A percentile compares a stretch with the other conserved stretches of the same genome.
These are phyloP conservation scores for Reutealis trisperma DNA, from an alignment of 345 rosid species.

Conservation along the genomic window DNA sequence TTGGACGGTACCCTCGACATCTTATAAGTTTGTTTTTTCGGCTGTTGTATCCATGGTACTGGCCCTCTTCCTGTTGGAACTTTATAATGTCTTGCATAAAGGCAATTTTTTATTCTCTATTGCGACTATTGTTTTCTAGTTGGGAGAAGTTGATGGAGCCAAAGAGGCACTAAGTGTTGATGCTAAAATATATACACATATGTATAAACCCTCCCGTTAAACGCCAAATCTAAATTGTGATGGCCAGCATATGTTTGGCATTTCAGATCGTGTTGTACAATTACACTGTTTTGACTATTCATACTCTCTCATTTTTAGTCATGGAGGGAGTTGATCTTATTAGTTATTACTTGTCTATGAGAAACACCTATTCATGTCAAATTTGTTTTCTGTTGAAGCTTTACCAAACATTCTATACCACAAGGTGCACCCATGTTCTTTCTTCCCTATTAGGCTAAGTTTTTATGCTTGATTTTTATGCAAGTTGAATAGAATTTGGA, in stretches of 20 bases:
- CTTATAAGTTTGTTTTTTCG: constrained; percentile 93
- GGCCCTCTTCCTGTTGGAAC: constrained; percentile 99
- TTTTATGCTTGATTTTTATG: too few relatives aligned
- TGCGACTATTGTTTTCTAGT: constrained; percentile 52
- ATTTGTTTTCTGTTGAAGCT: too few relatives aligned
- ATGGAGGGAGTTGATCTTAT: background rate
- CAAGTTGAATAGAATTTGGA: too few relatives aligned
- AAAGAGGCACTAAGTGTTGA: constrained; percentile 29
- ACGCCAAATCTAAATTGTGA: background rate
- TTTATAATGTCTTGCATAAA: constrained; percentile 68
- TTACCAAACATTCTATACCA: too few relatives aligned
- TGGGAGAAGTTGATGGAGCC: constrained; percentile 52
- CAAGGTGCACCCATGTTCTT: too few relatives aligned
- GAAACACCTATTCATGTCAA: background rate
- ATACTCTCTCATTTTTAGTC: constrained; percentile 7
- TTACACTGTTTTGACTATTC: background rate
- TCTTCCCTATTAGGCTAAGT: too few relatives aligned
- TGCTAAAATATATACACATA: too few relatives aligned
- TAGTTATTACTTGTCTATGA: background rate
- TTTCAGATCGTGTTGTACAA: background rate
- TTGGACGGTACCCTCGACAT: constrained; percentile 89
- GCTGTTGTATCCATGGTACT: constrained; percentile 93
- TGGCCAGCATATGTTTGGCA: background rate
- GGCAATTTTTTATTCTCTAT: constrained; percentile 52
- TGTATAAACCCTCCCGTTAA: background rate